Conservation (phyloP, 2,329 filamentous ascomycete genomes). For the Cladosporium cucumerinum region DNA sequence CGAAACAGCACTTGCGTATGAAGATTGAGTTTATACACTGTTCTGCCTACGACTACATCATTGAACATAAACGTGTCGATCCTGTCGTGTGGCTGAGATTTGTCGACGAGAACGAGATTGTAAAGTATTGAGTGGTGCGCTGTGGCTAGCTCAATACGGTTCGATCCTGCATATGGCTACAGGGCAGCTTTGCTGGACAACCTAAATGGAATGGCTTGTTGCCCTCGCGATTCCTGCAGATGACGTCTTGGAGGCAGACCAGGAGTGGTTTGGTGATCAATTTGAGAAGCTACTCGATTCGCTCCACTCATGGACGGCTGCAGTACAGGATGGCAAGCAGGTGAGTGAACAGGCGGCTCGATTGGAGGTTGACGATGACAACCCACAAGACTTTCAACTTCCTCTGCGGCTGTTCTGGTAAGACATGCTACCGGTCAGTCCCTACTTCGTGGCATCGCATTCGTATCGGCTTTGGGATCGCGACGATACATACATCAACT, state of each 20-base stretch:
- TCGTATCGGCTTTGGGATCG: not conserved
- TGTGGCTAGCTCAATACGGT: not conserved
- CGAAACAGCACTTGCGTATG: too few relatives aligned
- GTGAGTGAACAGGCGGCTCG: not conserved
- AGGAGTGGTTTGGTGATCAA: not conserved
- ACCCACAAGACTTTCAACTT: too few relatives aligned
- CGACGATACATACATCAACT: not conserved
- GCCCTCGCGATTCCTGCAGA: too few relatives aligned
- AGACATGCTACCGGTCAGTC: not conserved
- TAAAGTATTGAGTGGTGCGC: not conserved
- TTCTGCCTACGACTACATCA: conserved; percentile 3
- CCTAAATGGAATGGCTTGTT: too few relatives aligned
- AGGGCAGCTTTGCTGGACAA: not conserved
- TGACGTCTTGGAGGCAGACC: not conserved
- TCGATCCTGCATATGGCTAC: not conserved
- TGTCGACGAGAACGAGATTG: not conserved
- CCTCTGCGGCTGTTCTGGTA: not conserved
- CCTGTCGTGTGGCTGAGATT: too few relatives aligned
- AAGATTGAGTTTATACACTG: not conserved
- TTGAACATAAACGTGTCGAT: not conserved
- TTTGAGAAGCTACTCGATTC: not conserved
- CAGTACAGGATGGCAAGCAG: not conserved
- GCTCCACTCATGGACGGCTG: not conserved
- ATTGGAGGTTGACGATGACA: too few relatives aligned
- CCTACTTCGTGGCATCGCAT: not conserved